These are phyloP conservation scores for Trametes gibbosa DNA, from an alignment of 768 basidiomycete species.

Conservation along the genomic window DNA sequence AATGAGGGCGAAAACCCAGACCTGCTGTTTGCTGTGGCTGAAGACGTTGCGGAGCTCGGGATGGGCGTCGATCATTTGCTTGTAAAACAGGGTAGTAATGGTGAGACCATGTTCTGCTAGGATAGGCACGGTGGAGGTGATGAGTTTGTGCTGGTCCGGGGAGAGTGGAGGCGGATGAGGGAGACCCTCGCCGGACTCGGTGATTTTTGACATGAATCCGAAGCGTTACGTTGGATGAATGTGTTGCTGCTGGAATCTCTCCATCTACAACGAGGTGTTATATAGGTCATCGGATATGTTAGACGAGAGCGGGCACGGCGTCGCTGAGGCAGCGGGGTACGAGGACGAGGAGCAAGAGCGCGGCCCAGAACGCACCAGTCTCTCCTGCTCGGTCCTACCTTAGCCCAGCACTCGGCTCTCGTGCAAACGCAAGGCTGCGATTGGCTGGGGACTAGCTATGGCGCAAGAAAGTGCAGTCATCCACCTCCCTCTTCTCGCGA, in stretches of 20 bases:
- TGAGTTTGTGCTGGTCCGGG: conserved; percentile 23
- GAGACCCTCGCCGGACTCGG: conserved; percentile 14
- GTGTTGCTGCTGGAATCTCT: no score
- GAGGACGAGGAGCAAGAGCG: no score
- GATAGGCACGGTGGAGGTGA: conserved; percentile 20
- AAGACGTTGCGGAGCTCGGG: conserved; percentile 24
- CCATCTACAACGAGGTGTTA: no score
- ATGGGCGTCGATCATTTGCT: conserved; percentile 21
- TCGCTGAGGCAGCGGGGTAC: no score
- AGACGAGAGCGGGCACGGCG: no score
- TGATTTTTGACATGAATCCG: conserved; percentile 7
- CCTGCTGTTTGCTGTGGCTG: conserved; percentile 25
- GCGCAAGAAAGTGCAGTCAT: not conserved
- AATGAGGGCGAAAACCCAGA: not conserved
- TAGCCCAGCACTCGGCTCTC: not conserved
- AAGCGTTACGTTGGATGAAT: not conserved
- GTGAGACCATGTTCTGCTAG: conserved; percentile 22
- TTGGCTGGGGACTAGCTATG: not conserved
- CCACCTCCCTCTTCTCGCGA: not conserved
- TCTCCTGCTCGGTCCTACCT: not conserved
- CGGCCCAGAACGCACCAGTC: not conserved
- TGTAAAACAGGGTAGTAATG: conserved; percentile 24
- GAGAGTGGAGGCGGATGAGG: conserved; percentile 22
- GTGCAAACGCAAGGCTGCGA: not conserved
- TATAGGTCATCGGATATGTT: no score